phyloP scores from a whole-genome alignment of 768 basidiomycete genomes.

The Kwoniella bestiolae region DNA sequence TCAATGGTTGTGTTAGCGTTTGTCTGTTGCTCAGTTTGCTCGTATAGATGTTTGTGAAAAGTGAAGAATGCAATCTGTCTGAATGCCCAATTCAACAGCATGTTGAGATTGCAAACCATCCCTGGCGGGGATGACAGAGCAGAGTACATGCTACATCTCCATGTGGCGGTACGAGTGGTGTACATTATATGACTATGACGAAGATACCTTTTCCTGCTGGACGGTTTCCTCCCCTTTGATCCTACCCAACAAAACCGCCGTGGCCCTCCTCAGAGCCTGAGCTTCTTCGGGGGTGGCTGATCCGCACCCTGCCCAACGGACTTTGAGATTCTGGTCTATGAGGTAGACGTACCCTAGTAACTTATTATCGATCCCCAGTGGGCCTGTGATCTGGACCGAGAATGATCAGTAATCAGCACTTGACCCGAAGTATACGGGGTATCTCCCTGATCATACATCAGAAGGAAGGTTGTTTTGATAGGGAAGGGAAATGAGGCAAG shows the following conservation, averaged over 20 bases:
- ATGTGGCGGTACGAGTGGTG: no score
- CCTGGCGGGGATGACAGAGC: not conserved
- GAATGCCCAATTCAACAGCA: not conserved
- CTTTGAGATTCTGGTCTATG: slow-evolving; percentile 78
- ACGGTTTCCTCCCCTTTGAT: slow-evolving; percentile 20
- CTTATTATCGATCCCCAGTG: slow-evolving; percentile 84
- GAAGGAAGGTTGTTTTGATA: no score
- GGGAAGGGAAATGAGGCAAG: no score
- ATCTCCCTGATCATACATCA: no score
- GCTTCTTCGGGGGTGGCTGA: slow-evolving; percentile 78
- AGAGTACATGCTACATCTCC: not conserved
- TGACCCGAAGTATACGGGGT: no score
- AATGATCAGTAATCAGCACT: no score
- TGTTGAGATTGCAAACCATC: not conserved
- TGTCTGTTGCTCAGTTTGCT: no score
- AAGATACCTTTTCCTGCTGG: not conserved
- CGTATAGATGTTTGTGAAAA: not conserved
- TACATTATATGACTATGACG: not conserved
- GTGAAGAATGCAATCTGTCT: not conserved
- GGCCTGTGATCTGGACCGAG: slow-evolving; percentile 51
- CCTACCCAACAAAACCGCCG: slow-evolving; percentile 55
- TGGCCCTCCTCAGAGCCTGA: slow-evolving; percentile 67
- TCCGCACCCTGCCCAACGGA: slow-evolving; percentile 91
- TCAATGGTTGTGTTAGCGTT: no score
- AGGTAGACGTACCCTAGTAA: slow-evolving; percentile 91